Percentiles rank a stretch among this genome's conserved stretches.
phyloP scores from a whole-genome alignment of 805 yeast genomes.

The Starmerella vaccinii region DNA sequence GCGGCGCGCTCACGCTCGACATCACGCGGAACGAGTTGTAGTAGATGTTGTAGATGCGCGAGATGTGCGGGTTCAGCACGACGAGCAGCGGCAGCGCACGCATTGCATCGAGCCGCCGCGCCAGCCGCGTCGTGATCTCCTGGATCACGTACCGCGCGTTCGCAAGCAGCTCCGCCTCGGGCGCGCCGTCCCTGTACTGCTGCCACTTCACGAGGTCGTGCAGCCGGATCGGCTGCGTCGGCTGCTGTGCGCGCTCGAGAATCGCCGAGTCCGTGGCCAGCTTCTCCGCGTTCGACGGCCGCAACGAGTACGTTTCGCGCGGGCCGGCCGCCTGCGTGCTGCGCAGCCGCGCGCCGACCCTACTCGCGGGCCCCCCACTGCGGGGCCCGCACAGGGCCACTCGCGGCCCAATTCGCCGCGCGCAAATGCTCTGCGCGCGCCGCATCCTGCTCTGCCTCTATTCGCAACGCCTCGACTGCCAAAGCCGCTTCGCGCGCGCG shows the following conservation, averaged over 20 bases:
- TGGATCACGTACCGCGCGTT: constrained; percentile 28
- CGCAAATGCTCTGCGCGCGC: background rate
- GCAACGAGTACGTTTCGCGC: constrained; percentile 5
- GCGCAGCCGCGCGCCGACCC: background rate
- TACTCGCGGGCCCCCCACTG: background rate
- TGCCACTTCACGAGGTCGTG: constrained; percentile 22
- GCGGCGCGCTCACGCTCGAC: constrained; percentile 36
- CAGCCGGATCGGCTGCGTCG: constrained; percentile 22
- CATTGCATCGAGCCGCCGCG: constrained; percentile 60
- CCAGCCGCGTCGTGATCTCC: constrained; percentile 35
- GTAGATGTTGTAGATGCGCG: constrained; percentile 64
- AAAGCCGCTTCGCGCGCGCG: no score
- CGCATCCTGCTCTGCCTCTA: background rate
- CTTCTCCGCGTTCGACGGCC: constrained; percentile 15
- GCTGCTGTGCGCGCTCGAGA: constrained; percentile 18
- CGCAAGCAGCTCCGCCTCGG: constrained; percentile 25
- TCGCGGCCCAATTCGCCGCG: background rate
- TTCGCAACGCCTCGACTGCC: no score
- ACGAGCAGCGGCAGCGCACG: constrained; percentile 73
- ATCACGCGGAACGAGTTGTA: constrained; percentile 53
- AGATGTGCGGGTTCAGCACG: constrained; percentile 76
- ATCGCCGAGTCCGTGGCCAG: constrained; percentile 21
- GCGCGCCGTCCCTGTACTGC: constrained; percentile 7
- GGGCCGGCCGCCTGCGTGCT: background rate
- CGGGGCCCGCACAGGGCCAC: no score